Evolutionary conservation across 352 stramenopile species (phyloP).

Genomic region (Achlya hypogyna): DNA sequence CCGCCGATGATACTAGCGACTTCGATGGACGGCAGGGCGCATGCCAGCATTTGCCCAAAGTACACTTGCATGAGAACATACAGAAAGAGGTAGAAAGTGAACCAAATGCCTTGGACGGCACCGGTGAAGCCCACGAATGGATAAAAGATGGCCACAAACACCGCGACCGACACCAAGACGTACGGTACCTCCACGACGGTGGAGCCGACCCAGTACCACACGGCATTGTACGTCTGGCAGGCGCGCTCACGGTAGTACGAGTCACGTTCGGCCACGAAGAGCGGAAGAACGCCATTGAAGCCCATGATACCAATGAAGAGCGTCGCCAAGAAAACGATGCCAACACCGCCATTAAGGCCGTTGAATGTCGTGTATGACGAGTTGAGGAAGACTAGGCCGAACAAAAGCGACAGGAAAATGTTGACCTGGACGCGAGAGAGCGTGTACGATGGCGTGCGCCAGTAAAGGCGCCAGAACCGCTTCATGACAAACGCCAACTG

Average conservation of each 20-base stretch:
- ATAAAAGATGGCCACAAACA: conserved; percentile 65
- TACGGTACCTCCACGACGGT: conserved; percentile 71
- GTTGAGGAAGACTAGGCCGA: conserved; percentile 40
- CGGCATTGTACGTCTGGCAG: conserved; percentile 67
- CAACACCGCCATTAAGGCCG: conserved; percentile 44
- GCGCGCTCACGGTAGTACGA: conserved; percentile 85
- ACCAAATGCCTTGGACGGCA: conserved; percentile 12
- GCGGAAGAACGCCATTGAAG: conserved; percentile 57
- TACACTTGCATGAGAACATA: conserved; percentile 54
- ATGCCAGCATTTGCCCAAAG: conserved; percentile 66
- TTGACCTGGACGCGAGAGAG: conserved; percentile 24
- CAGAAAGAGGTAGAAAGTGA: conserved; percentile 47
- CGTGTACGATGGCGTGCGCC: conserved; percentile 26
- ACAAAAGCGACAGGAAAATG: conserved; percentile 30
- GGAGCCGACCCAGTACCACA: conserved; percentile 57
- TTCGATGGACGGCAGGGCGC: conserved; percentile 34
- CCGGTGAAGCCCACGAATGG: conserved; percentile 44
- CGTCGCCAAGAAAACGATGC: conserved; percentile 79
- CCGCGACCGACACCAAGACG: conserved; percentile 27
- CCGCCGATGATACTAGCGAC: conserved; percentile 31
- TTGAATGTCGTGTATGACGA: conserved; percentile 40
- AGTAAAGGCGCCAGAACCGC: conserved; percentile 24
- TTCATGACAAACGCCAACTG: conserved; percentile 17
- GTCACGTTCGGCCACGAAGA: conserved; percentile 71
- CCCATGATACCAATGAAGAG: conserved; percentile 73